phyloP scores from a whole-genome alignment of 805 yeast species.

The Pichia scutulata region DNA sequence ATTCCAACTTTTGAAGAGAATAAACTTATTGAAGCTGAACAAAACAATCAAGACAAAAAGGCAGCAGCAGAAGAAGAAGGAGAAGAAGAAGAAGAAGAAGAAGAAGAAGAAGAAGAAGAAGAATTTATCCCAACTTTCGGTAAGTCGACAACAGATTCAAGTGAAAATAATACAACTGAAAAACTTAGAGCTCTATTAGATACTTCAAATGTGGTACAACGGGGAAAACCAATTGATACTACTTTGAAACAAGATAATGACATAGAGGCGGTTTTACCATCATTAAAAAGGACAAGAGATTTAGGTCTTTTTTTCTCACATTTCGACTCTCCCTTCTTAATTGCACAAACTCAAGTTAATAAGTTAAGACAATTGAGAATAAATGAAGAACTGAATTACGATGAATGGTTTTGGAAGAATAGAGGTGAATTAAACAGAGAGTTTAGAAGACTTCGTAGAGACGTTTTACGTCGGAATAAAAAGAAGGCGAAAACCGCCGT shows the following conservation, averaged over 20 bases:
- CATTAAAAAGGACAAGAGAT: constrained; percentile 33
- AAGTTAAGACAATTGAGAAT: constrained; percentile 38
- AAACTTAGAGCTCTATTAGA: constrained; percentile 54
- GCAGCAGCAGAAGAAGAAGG: neutral
- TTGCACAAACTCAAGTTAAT: constrained; percentile 73
- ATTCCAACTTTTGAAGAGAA: constrained; percentile 44
- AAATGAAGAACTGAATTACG: constrained; percentile 43
- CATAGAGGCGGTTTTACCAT: neutral
- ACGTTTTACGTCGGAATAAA: constrained; percentile 51
- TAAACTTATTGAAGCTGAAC: neutral
- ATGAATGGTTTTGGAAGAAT: constrained; percentile 70
- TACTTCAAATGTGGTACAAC: constrained; percentile 24
- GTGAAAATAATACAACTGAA: constrained; percentile 45
- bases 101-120: neutral
- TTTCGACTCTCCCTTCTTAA: constrained; percentile 75
- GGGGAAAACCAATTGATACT: neutral
- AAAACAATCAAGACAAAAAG: too few species aligned
- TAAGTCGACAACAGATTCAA: constrained; percentile 9
- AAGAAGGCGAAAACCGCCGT: constrained; percentile 29
- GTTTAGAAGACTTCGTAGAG: constrained; percentile 68
- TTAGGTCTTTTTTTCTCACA: constrained; percentile 75
- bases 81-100: neutral
- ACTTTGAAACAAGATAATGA: constrained; percentile 5
- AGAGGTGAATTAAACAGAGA: constrained; percentile 76
- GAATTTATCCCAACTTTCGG: constrained; percentile 30